These are phyloP conservation scores for Lentinula aciculospora DNA, from an alignment of 768 basidiomycete genomes.

Conservation along the genomic window DNA sequence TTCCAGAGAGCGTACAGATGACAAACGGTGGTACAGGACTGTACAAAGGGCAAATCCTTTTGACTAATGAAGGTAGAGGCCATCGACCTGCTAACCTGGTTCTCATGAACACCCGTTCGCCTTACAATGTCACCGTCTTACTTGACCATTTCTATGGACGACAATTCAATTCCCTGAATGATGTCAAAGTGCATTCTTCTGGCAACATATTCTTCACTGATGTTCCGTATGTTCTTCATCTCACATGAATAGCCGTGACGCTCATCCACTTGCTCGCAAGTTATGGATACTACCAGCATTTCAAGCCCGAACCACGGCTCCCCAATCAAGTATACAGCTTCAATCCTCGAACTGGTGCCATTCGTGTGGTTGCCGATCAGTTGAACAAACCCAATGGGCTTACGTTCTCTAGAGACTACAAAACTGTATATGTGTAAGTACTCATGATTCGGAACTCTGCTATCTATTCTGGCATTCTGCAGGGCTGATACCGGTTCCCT, in stretches of 20 bases:
- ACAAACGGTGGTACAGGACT: slow-evolving; percentile 40
- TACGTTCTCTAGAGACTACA: neutral
- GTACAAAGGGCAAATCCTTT: slow-evolving; percentile 38
- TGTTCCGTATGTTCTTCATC: slow-evolving; percentile 23
- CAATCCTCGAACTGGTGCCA: slow-evolving; percentile 30
- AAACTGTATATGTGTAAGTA: neutral
- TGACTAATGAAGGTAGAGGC: slow-evolving; percentile 45
- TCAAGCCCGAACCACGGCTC: slow-evolving; percentile 31
- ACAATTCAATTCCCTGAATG: slow-evolving; percentile 42
- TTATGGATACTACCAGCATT: slow-evolving; percentile 28
- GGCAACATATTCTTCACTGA: slow-evolving; percentile 17
- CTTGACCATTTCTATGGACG: slow-evolving; percentile 39
- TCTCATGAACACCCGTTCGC: slow-evolving; percentile 28
- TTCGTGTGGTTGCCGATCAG: slow-evolving; percentile 37
- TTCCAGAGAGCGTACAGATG: slow-evolving; percentile 27
- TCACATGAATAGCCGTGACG: neutral
- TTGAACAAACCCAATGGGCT: slow-evolving; percentile 15
- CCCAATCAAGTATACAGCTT: slow-evolving; percentile 43
- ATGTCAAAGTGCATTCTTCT: slow-evolving; percentile 32
- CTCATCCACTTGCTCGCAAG: slow-evolving; percentile 26
- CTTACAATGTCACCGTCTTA: slow-evolving; percentile 33
- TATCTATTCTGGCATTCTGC: neutral
- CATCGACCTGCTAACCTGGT: slow-evolving; percentile 28
- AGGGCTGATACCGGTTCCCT: slow-evolving; percentile 49
- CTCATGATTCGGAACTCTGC: neutral